A percentile compares a stretch with the other conserved stretches of the same genome.
Conservation (phyloP, 177 flowering plant genomes). For the Vitis hybrid region DNA sequence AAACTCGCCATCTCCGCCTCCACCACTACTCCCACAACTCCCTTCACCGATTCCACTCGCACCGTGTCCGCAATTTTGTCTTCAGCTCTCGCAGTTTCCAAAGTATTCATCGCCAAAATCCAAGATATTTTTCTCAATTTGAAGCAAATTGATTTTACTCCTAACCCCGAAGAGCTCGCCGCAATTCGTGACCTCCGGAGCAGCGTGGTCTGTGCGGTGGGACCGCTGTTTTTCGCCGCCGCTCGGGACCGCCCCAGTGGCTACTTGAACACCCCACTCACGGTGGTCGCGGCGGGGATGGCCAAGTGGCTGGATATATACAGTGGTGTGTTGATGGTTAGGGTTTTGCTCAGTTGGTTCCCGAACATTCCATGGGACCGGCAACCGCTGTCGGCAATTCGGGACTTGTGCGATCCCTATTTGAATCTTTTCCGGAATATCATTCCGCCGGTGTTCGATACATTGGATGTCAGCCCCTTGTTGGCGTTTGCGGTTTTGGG, state of each 20-base stretch:
- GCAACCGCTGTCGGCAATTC: constrained; percentile 85
- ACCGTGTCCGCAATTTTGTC: no score
- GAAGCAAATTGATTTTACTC: no score
- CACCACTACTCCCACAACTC: no score
- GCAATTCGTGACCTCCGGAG: no score
- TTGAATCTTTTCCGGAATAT: constrained; percentile 83
- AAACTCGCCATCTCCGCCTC: no score
- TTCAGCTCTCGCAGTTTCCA: no score
- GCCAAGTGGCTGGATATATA: constrained; percentile 93
- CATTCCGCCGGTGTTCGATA: constrained; percentile 83
- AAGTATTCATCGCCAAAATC: no score
- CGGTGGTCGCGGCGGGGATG: constrained; percentile 87
- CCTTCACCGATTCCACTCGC: no score
- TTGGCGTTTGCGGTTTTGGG: constrained; percentile 91
- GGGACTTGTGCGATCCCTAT: constrained; percentile 95
- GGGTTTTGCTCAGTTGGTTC: constrained; percentile 97
- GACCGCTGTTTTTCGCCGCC: constrained; percentile 80
- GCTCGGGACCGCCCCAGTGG: constrained; percentile 43
- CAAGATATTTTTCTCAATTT: no score
- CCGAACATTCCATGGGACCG: constrained; percentile 97
- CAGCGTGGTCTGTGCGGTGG: constrained; percentile 24
- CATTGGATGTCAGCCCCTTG: constrained; percentile 88
- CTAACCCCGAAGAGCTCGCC: no score
- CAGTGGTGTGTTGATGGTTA: constrained; percentile 83
- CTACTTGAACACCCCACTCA: constrained; percentile 68